Base-by-base conservation (phyloP, 257 asterid genomes). In the Solanum arcanum region DNA sequence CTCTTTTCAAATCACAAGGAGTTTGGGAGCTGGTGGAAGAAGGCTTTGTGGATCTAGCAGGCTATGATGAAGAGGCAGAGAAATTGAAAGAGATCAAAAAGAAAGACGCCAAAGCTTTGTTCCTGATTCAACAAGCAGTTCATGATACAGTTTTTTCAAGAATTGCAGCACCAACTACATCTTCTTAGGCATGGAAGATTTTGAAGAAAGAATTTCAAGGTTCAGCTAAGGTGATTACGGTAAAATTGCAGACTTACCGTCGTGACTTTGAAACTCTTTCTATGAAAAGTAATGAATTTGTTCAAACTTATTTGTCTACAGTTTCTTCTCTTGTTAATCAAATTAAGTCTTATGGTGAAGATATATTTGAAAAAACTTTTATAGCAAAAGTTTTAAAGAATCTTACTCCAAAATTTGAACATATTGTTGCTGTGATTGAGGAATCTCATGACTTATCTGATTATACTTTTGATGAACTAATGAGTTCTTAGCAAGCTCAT, bases 401-500 rank as follows among this genome's bases (percentile, higher is more conserved):
- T 56, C 46, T 27, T 25, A 72, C 84, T 72, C 39, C 78, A 3
- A 56, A 33, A 42, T 83, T 83, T 72, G 80, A 83, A 5, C 60
- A 72, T 74, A 56, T 86, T 31, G 42, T 86, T 74, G 60, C 14
- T 52, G 9, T 4, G 7, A 73, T 86, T 35, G 75, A 73, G 42
- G 75, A 74, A 74, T 74, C 62, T 20, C 64, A 66, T 37, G 83
- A 80, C 37, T 29, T 86, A 16, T 31, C 29, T 3, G 37, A 15
- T 21, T 44, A 44, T 81, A 41, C 82, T 13, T 87, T 87, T 46
- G 86, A 80, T 87, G 59, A 80, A 29, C 20, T 87, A 23, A 87
- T 87, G 86, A 83, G 86, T 25, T 87, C 60, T 27, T 78, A 60
- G 80, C 86, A 76, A 78, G 52, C 66, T 59, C 88, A 78, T 44